Percentiles rank a stretch among this genome's conserved stretches.
Evolutionary conservation across 345 rosid genomes (phyloP).

Genomic region (Gossypium longicalyx): DNA sequence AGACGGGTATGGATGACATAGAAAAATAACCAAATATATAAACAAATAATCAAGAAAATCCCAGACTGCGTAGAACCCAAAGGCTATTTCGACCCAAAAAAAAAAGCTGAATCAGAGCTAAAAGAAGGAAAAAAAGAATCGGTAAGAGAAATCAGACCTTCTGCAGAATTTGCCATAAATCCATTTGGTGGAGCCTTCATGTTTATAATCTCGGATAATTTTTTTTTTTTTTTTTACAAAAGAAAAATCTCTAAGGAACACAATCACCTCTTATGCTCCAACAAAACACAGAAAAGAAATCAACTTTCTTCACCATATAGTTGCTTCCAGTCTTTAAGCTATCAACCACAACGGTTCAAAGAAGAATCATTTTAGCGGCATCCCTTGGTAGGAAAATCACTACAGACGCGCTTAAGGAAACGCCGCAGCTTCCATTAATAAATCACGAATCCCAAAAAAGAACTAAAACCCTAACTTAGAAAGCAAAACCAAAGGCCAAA

Average conservation of each 20-base stretch:
- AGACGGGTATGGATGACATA: neutral
- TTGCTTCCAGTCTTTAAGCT: neutral
- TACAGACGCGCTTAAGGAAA: neutral
- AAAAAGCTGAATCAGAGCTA: neutral
- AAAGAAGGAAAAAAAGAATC: neutral
- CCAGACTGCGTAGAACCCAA: neutral
- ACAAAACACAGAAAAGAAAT: neutral
- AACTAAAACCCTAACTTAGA: slow-evolving; percentile 10
- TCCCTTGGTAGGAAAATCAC: neutral
- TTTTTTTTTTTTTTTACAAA: neutral
- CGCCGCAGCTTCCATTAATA: slow-evolving; percentile 2
- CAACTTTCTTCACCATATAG: slow-evolving; percentile 17
- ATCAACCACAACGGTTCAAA: slow-evolving; percentile 1
- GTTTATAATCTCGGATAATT: slow-evolving; percentile 21
- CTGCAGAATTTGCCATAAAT: slow-evolving; percentile 51
- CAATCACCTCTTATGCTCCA: slow-evolving; percentile 20
- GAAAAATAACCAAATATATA: neutral
- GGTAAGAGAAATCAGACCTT: slow-evolving; percentile 45
- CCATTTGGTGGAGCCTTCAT: slow-evolving; percentile 96
- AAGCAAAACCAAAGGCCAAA: neutral
- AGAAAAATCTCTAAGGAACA: slow-evolving; percentile 3
- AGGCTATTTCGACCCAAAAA: neutral
- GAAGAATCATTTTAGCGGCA: neutral
- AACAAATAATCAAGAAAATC: neutral
- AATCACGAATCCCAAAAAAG: neutral